A percentile compares a stretch with the other conserved stretches of the same genome.
phyloP scores from a whole-genome alignment of 495 filamentous ascomycete genomes.

The Sporormia fimetaria region DNA sequence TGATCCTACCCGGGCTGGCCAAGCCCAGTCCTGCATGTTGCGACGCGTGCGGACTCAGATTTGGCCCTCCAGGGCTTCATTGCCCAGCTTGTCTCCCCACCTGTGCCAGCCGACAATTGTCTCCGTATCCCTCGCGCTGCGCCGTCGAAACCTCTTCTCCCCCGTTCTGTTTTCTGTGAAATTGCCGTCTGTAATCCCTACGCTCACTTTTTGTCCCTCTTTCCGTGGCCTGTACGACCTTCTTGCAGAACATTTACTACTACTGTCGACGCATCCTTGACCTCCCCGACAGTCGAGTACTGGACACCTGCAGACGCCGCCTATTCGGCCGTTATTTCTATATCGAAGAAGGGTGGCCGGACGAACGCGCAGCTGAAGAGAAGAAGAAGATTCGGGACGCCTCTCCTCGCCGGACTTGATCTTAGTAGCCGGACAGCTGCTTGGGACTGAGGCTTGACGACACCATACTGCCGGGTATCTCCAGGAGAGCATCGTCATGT shows the following conservation, averaged over 20 bases:
- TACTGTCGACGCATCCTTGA: no score
- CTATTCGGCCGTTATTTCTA: no score
- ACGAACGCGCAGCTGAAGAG: constrained; percentile 7
- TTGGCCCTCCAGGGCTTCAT: no score
- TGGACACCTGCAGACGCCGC: no score
- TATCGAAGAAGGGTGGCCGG: no score
- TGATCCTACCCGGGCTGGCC: no score
- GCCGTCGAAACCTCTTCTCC: constrained; percentile 9
- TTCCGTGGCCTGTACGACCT: constrained; percentile 2
- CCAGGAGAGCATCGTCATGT: constrained; percentile 24
- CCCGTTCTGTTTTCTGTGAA: constrained; percentile 12
- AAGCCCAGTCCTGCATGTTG: constrained; percentile 15
- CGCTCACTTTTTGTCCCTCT: constrained; percentile 14
- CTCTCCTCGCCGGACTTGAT: not conserved
- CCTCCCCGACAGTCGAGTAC: no score
- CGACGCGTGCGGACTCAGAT: constrained; percentile 21
- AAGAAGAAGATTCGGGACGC: not conserved
- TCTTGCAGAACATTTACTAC: not conserved
- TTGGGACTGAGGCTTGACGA: constrained; percentile 15
- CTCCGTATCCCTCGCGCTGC: constrained; percentile 10
- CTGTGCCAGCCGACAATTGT: constrained; percentile 18
- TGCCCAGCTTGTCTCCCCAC: no score
- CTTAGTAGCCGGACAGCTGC: constrained; percentile 2
- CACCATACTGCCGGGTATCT: constrained; percentile 25
- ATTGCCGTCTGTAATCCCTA: constrained; percentile 22